Percentiles rank a stretch among this genome's conserved stretches.
These are phyloP conservation scores for Incumbomyces delicatus DNA, from an alignment of 2,329 filamentous ascomycete species.

Conservation along the genomic window DNA sequence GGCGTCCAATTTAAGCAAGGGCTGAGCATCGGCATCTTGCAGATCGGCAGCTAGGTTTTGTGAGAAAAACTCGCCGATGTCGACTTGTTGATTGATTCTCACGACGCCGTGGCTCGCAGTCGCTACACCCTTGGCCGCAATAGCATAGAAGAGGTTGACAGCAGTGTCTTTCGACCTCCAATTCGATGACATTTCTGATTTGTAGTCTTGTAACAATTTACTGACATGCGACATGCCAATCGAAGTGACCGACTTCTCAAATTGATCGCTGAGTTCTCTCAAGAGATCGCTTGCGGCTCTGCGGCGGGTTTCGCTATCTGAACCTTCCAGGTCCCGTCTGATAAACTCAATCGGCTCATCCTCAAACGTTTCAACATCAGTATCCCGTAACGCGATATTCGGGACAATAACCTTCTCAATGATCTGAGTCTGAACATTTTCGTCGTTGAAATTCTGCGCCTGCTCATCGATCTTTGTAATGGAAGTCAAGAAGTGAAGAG, in stretches of 20 bases:
- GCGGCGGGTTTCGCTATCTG: conserved; percentile 85
- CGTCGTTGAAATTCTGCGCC: conserved; percentile 74
- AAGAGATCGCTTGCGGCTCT: conserved; percentile 93
- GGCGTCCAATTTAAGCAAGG: conserved; percentile 90
- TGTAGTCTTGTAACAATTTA: conserved; percentile 68
- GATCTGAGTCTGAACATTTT: conserved; percentile 69
- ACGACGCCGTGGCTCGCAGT: conserved; percentile 85
- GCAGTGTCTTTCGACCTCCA: conserved; percentile 98
- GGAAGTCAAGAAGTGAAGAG: conserved; percentile 85
- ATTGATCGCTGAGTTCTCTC: conserved; percentile 76
- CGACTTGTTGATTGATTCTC: conserved; percentile 74
- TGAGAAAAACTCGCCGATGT: conserved; percentile 92
- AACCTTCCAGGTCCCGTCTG: conserved; percentile 85
- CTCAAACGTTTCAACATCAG: conserved; percentile 91
- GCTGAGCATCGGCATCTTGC: conserved; percentile 59
- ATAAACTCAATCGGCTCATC: conserved; percentile 99
- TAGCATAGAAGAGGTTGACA: conserved; percentile 90
- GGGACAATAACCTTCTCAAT: conserved; percentile 94
- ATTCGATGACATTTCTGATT: conserved; percentile 56
- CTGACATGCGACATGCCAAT: conserved; percentile 83
- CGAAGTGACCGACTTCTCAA: conserved; percentile 71
- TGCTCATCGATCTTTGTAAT: conserved; percentile 71
- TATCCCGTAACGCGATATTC: conserved; percentile 83
- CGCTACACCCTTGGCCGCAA: conserved; percentile 81
- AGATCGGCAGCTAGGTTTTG: conserved; percentile 85